Evolutionary conservation across 164 flowering plant genomes (phyloP), one percentile per base, ranked within the genome.

Genomic region (Vitis rupestris): DNA sequence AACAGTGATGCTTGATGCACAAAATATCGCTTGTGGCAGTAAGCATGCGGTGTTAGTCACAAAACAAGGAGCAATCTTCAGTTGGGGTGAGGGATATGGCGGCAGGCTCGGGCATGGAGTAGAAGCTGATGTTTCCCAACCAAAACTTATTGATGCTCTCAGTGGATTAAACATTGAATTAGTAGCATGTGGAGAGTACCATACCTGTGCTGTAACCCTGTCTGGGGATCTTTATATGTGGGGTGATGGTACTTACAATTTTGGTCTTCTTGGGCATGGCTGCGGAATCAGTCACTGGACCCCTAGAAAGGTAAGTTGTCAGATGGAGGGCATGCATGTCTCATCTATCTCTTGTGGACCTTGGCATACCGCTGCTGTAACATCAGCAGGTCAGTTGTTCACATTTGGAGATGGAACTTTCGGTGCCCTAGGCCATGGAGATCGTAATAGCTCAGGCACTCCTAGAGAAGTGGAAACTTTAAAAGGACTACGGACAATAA

Each of bases 331-430:
- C 15, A 59, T 88, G 63, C 89, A 74, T 60, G 85, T 95, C 47
- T 82, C 92, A 14, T 83, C 71, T 51, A 75, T 95, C 47, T 84
- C 99, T 56, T 95, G 99, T 84, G 98, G 99, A 63, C 87, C 92
- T 67, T 95, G 98, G 97, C 99, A 95, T 79, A 93, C 98, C 53
- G 97, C 98, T 37, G 75, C 70, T 64, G 83, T 93, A 54, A 80
- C 97, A 71, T 88, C 94, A 68, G 68, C 87, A 31, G 98, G 98
- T 16, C 88, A 84, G 74, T 76, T 95, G 75, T 91, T 93, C 74
- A 93, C 99, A 49, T 95, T 95, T 86, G 99, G 99, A 64, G 99
- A 93, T 74, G 99, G 99, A 61, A 87, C 92, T 63, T 95, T 95
- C 79, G 99, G 99, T 54, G 96, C 87, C 61, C 78, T 95, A 14